Evolutionary conservation across 2,329 filamentous ascomycete genomes (phyloP).

Genomic region (Phaeomoniella chlamydospora): DNA sequence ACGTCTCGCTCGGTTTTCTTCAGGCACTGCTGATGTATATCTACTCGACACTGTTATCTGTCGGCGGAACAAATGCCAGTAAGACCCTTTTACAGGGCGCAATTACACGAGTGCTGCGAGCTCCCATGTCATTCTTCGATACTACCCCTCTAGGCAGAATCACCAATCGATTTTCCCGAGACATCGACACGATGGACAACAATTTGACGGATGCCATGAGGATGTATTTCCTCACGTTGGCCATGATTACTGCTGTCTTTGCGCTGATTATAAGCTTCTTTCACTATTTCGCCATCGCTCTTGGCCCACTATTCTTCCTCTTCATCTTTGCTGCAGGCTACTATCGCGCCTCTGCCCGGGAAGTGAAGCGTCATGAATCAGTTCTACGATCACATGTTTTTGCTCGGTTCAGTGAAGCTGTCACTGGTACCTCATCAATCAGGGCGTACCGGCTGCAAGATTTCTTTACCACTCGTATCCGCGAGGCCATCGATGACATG

Average conservation of each 20-base stretch:
- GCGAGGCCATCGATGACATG: conserved; percentile 73
- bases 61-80: conserved; percentile 67
- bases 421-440: conserved; percentile 72
- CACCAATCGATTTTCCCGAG: conserved; percentile 89
- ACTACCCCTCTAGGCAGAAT: conserved; percentile 91
- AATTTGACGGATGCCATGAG: conserved; percentile 76
- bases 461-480: conserved; percentile 57
- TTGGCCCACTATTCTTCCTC: conserved; percentile 55
- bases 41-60: conserved; percentile 65
- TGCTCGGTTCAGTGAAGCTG: conserved; percentile 78
- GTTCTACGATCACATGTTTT: conserved; percentile 79
- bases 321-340: conserved; percentile 76
- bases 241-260: conserved; percentile 71
- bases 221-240: conserved; percentile 80
- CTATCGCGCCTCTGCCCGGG: conserved; percentile 79
- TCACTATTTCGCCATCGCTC: conserved; percentile 65
- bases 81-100: conserved; percentile 70
- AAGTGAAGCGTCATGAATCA: conserved; percentile 88
- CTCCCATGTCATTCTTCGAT: conserved; percentile 84
- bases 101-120: conserved; percentile 56
- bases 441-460: conserved; percentile 73
- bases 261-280: conserved; percentile 89
- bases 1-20: conserved; percentile 54
- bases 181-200: conserved; percentile 96
- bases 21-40: conserved; percentile 66